These are phyloP conservation scores for Cercospora beticola DNA, from an alignment of 2,329 filamentous ascomycete species.

Conservation along the genomic window DNA sequence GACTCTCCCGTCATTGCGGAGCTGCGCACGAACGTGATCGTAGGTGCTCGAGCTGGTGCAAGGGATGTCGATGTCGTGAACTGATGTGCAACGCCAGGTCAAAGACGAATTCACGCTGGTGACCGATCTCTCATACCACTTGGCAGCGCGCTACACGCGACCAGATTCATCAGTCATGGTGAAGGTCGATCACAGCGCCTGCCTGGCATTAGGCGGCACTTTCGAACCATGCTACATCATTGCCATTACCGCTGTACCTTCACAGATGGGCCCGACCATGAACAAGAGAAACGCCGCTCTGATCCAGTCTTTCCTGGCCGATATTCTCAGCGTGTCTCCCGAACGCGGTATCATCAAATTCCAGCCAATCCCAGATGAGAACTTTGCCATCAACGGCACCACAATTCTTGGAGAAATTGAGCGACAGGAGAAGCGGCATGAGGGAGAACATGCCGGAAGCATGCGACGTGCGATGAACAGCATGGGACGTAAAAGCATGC, in stretches of 20 bases:
- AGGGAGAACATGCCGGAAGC: conserved; percentile 42
- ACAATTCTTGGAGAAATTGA: conserved; percentile 70
- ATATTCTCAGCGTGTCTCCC: conserved; percentile 64
- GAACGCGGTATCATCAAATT: conserved; percentile 74
- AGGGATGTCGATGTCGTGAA: background rate
- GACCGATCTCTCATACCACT: conserved; percentile 68
- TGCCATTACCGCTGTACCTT: conserved; percentile 68
- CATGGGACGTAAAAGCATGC: conserved; percentile 31
- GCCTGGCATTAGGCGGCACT: conserved; percentile 71
- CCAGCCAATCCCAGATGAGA: conserved; percentile 66
- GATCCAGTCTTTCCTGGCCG: conserved; percentile 72
- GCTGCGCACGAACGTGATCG: conserved; percentile 53
- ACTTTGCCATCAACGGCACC: conserved; percentile 67
- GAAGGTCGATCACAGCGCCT: conserved; percentile 71
- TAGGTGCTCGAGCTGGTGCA: conserved; percentile 36
- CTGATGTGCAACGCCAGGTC: conserved; percentile 52
- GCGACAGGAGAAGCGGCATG: conserved; percentile 51
- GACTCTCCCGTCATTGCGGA: conserved; percentile 51
- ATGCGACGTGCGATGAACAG: conserved; percentile 43
- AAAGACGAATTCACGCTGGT: conserved; percentile 74
- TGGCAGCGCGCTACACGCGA: conserved; percentile 73
- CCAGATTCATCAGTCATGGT: conserved; percentile 73
- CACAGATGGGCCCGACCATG: conserved; percentile 67
- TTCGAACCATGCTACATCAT: conserved; percentile 79
- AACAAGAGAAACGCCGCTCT: conserved; percentile 81